phyloP scores from a whole-genome alignment of 2,329 filamentous ascomycete genomes.

The Trichoderma atrobrunneum region DNA sequence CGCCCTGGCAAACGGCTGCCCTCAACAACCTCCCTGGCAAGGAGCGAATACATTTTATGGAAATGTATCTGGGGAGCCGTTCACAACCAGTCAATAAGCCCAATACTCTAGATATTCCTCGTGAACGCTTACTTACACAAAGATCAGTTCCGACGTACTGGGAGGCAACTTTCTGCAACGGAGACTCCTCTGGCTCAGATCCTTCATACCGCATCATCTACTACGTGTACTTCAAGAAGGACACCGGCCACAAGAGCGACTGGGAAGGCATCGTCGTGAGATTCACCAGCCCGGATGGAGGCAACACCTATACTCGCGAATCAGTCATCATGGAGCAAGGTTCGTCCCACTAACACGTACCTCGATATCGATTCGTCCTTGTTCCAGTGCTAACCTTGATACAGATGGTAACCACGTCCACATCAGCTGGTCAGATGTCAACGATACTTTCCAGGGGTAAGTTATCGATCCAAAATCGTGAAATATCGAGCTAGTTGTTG shows the following conservation, averaged over 20 bases:
- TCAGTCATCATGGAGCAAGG: constrained; percentile 22
- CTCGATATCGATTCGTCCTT: no score
- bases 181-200: constrained; percentile 6
- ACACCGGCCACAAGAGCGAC: constrained; percentile 27
- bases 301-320: constrained; percentile 20
- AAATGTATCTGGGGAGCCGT: constrained; percentile 22
- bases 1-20: constrained; percentile 18
- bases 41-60: constrained; percentile 23
- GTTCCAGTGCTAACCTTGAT: not conserved
- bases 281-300: constrained; percentile 22
- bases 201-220: constrained; percentile 26
- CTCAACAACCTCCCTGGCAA: constrained; percentile 20
- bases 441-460: constrained; percentile 26
- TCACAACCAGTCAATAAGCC: not conserved
- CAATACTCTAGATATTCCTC: no score
- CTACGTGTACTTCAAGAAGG: constrained; percentile 28
- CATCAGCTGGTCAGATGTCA: constrained; percentile 24
- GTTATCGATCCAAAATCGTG: not conserved
- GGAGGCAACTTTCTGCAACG: constrained; percentile 17
- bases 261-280: constrained; percentile 26
- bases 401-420: constrained; percentile 20
- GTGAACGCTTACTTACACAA: no score
- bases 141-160: constrained; percentile 23
- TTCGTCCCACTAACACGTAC: not conserved
- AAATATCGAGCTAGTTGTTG: not conserved